Conservation (phyloP, 768 basidiomycete genomes). For the Lenzites betulinus region DNA sequence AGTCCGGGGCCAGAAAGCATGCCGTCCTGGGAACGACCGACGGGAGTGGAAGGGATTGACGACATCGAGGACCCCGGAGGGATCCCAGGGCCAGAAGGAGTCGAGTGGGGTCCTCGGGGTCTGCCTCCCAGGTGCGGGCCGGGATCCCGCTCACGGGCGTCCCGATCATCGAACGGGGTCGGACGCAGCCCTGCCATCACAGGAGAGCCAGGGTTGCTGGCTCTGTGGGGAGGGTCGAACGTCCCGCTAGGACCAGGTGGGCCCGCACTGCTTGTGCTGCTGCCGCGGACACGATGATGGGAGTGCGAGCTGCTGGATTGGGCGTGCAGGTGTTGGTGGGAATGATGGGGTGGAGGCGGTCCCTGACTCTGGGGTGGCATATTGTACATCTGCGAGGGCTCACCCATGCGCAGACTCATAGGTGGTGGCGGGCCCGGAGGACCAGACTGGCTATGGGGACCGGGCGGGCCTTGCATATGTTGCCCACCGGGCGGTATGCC, state of each 20-base stretch:
- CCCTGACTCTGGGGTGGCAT: conserved; percentile 24
- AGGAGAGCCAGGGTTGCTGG: conserved; percentile 24
- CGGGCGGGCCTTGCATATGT: conserved; percentile 14
- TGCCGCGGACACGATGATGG: conserved; percentile 14
- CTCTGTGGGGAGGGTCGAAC: conserved; percentile 17
- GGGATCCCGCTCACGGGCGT: conserved; percentile 19
- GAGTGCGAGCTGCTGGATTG: conserved; percentile 10
- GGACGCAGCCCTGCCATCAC: conserved; percentile 37
- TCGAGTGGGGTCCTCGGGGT: conserved; percentile 11
- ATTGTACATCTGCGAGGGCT: conserved; percentile 36
- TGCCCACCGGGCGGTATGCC: conserved; percentile 19
- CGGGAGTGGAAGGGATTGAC: conserved; percentile 11
- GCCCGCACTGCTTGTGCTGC: conserved; percentile 20
- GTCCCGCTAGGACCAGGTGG: conserved; percentile 12
- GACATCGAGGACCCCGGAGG: conserved; percentile 19
- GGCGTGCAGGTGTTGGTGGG: conserved; percentile 3
- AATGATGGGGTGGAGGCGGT: conserved; percentile 30
- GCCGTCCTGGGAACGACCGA: conserved; percentile 13
- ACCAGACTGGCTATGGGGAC: conserved; percentile 5
- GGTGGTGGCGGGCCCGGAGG: conserved; percentile 16
- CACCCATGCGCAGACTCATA: conserved; percentile 20
- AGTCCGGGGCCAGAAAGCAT: conserved; percentile 21
- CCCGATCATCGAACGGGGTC: conserved; percentile 24
- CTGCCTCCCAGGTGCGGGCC: conserved; percentile 15
- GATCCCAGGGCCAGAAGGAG: conserved; percentile 10